Conservation (phyloP, 208 protist genomes). For the Trichomonas gallinae region DNA sequence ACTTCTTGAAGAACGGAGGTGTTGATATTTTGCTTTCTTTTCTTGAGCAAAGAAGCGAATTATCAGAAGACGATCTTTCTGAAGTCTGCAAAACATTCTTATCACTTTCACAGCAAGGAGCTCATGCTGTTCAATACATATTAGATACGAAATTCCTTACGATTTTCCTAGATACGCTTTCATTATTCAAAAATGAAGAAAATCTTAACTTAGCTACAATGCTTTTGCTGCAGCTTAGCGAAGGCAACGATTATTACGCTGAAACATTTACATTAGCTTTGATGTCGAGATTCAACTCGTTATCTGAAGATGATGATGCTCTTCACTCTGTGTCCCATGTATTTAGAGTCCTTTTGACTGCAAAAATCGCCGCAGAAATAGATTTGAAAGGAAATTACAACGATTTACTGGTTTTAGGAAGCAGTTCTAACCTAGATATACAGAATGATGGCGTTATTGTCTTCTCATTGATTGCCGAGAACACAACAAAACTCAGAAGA, state of each 20-base stretch:
- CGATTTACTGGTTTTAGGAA: not conserved
- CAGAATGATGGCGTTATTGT: not conserved
- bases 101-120: not conserved
- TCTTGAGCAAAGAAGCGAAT: not conserved
- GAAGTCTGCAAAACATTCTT: not conserved
- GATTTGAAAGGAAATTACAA: not conserved
- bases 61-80: not conserved
- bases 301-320: not conserved
- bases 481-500: not conserved
- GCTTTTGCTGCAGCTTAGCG: not conserved
- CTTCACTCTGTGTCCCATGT: not conserved
- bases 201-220: not conserved
- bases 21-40: not conserved
- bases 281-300: not conserved
- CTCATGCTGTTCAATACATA: not conserved
- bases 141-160: not conserved
- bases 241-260: not conserved
- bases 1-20: not conserved
- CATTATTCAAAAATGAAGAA: not conserved
- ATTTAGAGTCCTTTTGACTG: not conserved
- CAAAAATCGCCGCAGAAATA: not conserved
- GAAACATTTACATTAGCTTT: not conserved
- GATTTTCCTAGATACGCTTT: not conserved
- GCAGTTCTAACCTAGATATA: not conserved
- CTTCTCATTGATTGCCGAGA: not conserved